phyloP scores from a whole-genome alignment of 441 rosid genomes.

The Omphalea diandra region DNA sequence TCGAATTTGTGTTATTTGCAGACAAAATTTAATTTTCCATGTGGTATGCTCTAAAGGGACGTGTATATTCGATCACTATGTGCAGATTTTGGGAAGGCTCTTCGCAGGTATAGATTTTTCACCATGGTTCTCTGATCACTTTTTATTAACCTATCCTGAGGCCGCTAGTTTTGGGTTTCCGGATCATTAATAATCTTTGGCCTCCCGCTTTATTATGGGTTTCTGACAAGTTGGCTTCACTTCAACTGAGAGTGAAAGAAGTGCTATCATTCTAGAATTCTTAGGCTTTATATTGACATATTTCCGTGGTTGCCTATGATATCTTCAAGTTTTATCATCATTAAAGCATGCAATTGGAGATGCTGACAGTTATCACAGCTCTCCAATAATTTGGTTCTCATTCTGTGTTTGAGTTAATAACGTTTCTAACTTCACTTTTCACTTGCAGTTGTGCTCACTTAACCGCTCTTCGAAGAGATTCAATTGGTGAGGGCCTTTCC shows the following conservation, averaged over 20 bases:
- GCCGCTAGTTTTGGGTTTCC: background rate
- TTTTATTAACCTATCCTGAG: too few relatives aligned
- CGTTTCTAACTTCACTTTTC: conserved; percentile 9
- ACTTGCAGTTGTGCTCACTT: conserved; percentile 89
- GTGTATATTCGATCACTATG: conserved; percentile 89
- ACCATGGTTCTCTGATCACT: background rate
- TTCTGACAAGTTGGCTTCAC: too few relatives aligned
- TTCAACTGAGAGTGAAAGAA: too few relatives aligned
- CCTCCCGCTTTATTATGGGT: background rate
- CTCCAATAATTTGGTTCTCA: background rate
- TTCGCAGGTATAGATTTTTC: conserved; percentile 58
- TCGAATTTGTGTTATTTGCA: conserved; percentile 34
- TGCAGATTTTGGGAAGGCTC: conserved; percentile 91
- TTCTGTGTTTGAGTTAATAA: background rate
- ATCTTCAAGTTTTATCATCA: background rate
- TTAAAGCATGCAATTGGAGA: background rate
- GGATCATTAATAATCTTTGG: background rate
- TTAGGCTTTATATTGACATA: too few relatives aligned
- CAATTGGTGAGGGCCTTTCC: conserved; percentile 59
- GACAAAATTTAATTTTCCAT: conserved; percentile 85
- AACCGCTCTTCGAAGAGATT: conserved; percentile 88
- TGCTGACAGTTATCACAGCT: background rate
- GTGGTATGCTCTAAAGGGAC: conserved; percentile 93
- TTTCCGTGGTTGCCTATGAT: too few relatives aligned
- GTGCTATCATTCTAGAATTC: background rate